These are phyloP conservation scores for Solanum acaule DNA, from an alignment of 257 asterid genomes.

Conservation along the genomic window DNA sequence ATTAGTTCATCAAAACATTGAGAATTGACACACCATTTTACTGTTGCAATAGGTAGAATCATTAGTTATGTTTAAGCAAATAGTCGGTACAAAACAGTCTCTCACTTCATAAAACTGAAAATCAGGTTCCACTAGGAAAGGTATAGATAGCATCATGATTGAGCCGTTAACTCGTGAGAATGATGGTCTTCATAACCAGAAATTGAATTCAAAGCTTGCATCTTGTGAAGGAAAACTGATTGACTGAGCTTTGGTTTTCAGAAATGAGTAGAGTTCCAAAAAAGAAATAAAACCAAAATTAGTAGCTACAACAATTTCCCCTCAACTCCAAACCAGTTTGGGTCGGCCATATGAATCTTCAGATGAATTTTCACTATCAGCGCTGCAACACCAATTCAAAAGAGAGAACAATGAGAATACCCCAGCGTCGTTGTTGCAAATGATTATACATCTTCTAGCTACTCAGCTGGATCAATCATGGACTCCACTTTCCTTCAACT, in stretches of 20 bases:
- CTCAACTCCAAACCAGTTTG: neutral
- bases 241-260: neutral
- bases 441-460: conserved; percentile 59
- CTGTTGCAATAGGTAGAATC: too few relatives aligned
- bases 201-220: neutral
- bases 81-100: neutral
- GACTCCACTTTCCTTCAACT: neutral
- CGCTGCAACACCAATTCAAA: neutral
- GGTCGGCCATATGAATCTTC: neutral
- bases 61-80: neutral
- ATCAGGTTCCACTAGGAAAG: neutral
- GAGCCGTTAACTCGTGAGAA: neutral
- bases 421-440: conserved; percentile 91
- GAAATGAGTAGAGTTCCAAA: neutral
- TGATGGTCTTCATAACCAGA: neutral
- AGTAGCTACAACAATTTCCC: neutral
- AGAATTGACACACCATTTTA: neutral
- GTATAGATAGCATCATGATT: neutral
- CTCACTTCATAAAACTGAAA: neutral
- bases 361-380: conserved; percentile 6
- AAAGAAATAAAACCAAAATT: neutral
- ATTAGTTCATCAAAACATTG: conserved; percentile 8
- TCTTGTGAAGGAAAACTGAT: neutral
- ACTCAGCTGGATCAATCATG: neutral
- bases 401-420: conserved; percentile 21